These are phyloP conservation scores for Candida orba DNA, from an alignment of 805 yeast species.

Conservation along the genomic window DNA sequence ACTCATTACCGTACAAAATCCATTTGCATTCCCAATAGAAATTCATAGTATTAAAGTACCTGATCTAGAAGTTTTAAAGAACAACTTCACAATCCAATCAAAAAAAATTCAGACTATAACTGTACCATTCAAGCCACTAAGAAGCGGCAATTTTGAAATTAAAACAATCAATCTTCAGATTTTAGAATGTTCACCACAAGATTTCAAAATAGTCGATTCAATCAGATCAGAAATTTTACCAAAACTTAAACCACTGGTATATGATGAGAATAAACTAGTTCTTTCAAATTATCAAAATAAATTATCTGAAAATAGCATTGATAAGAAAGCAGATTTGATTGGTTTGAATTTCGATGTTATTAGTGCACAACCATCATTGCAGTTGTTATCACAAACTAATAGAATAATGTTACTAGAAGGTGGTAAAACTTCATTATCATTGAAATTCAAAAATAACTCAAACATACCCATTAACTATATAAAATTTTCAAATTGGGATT, in stretches of 20 bases:
- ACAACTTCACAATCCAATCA: conserved; percentile 31
- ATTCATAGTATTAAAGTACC: conserved; percentile 40
- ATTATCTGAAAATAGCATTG: conserved; percentile 11
- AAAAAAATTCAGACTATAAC: conserved; percentile 31
- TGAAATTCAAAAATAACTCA: conserved; percentile 53
- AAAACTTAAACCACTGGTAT: conserved; percentile 20
- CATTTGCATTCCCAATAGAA: conserved; percentile 67
- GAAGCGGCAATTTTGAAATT: conserved; percentile 41
- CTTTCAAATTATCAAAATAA: conserved; percentile 10
- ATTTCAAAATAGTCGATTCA: conserved; percentile 34
- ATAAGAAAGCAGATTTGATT: conserved; percentile 15
- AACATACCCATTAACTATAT: conserved; percentile 47
- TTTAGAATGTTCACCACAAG: conserved; percentile 40
- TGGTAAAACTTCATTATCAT: conserved; percentile 44
- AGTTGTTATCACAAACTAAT: conserved; percentile 43
- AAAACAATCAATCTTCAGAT: conserved; percentile 45
- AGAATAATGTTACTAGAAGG: conserved; percentile 74
- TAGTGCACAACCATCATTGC: conserved; percentile 54
- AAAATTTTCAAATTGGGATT: conserved; percentile 61
- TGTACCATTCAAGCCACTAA: conserved; percentile 41
- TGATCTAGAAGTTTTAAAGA: conserved; percentile 24
- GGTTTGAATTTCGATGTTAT: conserved; percentile 29
- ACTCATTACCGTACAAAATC: conserved; percentile 60
- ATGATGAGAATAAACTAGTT: not conserved
- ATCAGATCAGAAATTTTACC: conserved; percentile 22